Conservation (phyloP, 169 alveolate species). For the Neospora caninum region DNA sequence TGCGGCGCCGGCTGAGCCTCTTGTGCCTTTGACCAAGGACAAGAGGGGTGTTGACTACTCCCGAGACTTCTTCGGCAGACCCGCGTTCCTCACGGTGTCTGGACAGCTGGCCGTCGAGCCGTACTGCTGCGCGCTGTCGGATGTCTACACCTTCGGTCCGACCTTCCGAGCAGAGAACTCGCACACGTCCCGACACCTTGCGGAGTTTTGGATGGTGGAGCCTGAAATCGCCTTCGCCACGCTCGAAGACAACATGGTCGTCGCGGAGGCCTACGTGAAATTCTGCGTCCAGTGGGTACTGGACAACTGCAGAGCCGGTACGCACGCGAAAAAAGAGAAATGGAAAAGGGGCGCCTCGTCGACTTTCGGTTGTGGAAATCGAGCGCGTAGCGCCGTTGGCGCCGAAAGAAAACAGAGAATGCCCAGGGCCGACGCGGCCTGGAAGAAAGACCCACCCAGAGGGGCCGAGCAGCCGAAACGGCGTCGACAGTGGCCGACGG, state of each 20-base stretch:
- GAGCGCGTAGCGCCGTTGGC: too few species aligned
- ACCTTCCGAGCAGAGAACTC: conserved; percentile 99
- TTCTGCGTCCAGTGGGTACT: conserved; percentile 89
- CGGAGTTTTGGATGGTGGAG: conserved; percentile 99
- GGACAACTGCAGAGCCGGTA: conserved; percentile 83
- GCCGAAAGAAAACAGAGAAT: too few species aligned
- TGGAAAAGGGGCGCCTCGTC: background rate
- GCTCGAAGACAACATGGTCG: conserved; percentile 89
- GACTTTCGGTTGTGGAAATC: too few species aligned
- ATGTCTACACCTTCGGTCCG: conserved; percentile 99
- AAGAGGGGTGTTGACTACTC: conserved; percentile 75
- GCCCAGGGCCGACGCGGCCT: too few species aligned
- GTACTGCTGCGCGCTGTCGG: conserved; percentile 94
- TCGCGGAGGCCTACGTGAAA: conserved; percentile 97
- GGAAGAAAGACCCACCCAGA: too few species aligned
- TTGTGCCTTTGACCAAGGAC: background rate
- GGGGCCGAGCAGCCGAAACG: too few species aligned
- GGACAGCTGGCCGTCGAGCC: conserved; percentile 97
- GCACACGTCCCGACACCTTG: conserved; percentile 96
- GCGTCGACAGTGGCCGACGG: too few species aligned
- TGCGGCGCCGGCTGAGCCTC: background rate
- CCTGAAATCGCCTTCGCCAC: conserved; percentile 98
- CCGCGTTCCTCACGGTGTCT: conserved; percentile 96
- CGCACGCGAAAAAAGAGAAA: conserved; percentile 74
- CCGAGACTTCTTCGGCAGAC: conserved; percentile 95